Percentiles rank a stretch among this genome's conserved stretches.
These are phyloP conservation scores for Begonia masoniana DNA, from an alignment of 306 rosid genomes.

Conservation along the genomic window DNA sequence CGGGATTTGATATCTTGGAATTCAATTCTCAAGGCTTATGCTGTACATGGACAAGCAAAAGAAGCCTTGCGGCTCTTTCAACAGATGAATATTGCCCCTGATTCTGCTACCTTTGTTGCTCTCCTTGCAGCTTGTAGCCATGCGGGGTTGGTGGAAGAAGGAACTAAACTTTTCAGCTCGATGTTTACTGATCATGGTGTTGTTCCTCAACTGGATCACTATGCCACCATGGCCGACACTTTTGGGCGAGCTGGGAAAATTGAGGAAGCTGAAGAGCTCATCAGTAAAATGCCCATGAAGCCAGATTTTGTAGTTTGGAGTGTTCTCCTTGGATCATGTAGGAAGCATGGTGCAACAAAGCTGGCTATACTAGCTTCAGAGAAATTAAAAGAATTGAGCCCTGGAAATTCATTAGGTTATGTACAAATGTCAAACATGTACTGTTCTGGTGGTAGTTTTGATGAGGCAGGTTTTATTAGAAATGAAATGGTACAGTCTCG, in stretches of 20 bases:
- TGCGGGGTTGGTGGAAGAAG: conserved; percentile 66
- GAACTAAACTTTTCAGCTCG: conserved; percentile 35
- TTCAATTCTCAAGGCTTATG: conserved; percentile 73
- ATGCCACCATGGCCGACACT: conserved; percentile 85
- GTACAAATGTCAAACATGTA: conserved; percentile 80
- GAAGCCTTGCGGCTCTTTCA: conserved; percentile 53
- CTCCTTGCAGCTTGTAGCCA: conserved; percentile 86
- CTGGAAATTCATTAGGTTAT: conserved; percentile 51
- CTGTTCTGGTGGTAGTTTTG: conserved; percentile 42
- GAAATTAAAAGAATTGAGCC: conserved; percentile 54
- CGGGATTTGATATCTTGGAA: conserved; percentile 80
- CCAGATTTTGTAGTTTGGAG: conserved; percentile 92
- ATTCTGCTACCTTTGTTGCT: conserved; percentile 68
- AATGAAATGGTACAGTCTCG: conserved; percentile 56
- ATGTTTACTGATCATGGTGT: conserved; percentile 35
- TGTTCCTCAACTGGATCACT: conserved; percentile 61
- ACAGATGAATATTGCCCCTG: conserved; percentile 40
- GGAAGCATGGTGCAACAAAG: conserved; percentile 54
- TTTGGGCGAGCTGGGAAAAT: conserved; percentile 72
- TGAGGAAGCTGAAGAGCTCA: conserved; percentile 49
- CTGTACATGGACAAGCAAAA: conserved; percentile 62
- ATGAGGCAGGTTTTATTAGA: conserved; percentile 50
- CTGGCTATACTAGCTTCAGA: conserved; percentile 67
- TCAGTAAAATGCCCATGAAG: conserved; percentile 59
- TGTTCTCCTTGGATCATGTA: conserved; percentile 75